A percentile compares a stretch with the other conserved stretches of the same genome.
These are phyloP conservation scores for Colletotrichum tropicale DNA, from an alignment of 2,329 filamentous ascomycete genomes.

Conservation along the genomic window DNA sequence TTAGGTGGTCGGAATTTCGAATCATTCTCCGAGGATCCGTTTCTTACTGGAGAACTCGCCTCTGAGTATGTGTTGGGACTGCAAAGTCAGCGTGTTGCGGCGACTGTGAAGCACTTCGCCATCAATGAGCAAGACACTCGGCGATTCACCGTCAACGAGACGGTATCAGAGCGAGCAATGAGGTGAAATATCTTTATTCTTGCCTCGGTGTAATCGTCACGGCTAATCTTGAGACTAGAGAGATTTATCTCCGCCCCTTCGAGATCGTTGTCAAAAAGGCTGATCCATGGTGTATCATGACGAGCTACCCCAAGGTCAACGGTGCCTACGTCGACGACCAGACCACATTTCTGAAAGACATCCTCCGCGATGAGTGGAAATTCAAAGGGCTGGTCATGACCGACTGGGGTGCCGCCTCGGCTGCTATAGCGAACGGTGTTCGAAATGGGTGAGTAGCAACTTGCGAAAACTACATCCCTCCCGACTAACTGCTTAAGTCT, in stretches of 20 bases:
- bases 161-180: neutral
- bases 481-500: neutral
- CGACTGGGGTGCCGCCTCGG: conserved; percentile 36
- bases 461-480: neutral
- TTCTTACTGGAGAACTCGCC: conserved; percentile 45
- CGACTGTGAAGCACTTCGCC: conserved; percentile 16
- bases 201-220: neutral
- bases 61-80: conserved; percentile 31
- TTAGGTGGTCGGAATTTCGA: conserved; percentile 69
- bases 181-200: neutral
- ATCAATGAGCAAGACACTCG: neutral
- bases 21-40: conserved; percentile 61
- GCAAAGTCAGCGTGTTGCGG: neutral
- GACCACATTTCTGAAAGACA: conserved; percentile 25
- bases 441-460: neutral
- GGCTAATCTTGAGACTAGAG: neutral
- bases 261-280: conserved; percentile 38
- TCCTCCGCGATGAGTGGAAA: conserved; percentile 48
- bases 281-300: conserved; percentile 40
- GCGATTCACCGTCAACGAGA: neutral
- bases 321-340: conserved; percentile 20
- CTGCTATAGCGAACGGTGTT: neutral
- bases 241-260: conserved; percentile 39
- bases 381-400: conserved; percentile 43
- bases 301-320: conserved; percentile 42